Percentiles rank a stretch among this genome's conserved stretches.
These are phyloP conservation scores for Bryum argenteum DNA, from an alignment of 225 moss, liverwort and hornwort species.

Conservation along the genomic window DNA sequence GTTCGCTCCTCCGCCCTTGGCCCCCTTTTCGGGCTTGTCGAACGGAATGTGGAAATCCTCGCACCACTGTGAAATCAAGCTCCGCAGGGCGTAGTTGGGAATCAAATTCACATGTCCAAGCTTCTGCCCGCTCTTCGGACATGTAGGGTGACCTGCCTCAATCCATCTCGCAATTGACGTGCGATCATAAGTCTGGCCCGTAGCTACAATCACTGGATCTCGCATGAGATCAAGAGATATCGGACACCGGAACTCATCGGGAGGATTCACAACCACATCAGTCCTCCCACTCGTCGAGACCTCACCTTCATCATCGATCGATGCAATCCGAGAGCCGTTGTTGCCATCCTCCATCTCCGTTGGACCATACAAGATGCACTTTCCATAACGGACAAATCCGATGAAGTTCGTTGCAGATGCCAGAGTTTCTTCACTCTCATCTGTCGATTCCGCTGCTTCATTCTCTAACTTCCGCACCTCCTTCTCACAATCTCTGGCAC, in stretches of 20 bases:
- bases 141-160: conserved; percentile 67
- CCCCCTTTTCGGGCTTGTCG: conserved; percentile 62
- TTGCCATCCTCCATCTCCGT: conserved; percentile 47
- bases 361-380: conserved; percentile 65
- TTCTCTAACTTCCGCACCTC: conserved; percentile 59
- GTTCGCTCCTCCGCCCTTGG: conserved; percentile 43
- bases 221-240: conserved; percentile 77
- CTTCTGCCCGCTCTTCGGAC: conserved; percentile 76
- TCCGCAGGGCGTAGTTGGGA: conserved; percentile 61
- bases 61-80: conserved; percentile 72
- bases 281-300: conserved; percentile 63
- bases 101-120: conserved; percentile 61
- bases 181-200: conserved; percentile 77
- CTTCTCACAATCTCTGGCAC: conserved; percentile 50
- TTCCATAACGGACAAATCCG: conserved; percentile 60
- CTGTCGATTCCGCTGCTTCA: conserved; percentile 31
- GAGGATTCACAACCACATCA: conserved; percentile 45
- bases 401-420: conserved; percentile 49
- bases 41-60: conserved; percentile 69
- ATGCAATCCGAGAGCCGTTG: conserved; percentile 31
- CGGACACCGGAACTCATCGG: conserved; percentile 74
- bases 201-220: conserved; percentile 74
- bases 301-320: conserved; percentile 38
- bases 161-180: conserved; percentile 66
- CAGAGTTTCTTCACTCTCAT: conserved; percentile 32